Conservation (phyloP, 208 protist species). For the Trypanosomatidae sp. region DNA sequence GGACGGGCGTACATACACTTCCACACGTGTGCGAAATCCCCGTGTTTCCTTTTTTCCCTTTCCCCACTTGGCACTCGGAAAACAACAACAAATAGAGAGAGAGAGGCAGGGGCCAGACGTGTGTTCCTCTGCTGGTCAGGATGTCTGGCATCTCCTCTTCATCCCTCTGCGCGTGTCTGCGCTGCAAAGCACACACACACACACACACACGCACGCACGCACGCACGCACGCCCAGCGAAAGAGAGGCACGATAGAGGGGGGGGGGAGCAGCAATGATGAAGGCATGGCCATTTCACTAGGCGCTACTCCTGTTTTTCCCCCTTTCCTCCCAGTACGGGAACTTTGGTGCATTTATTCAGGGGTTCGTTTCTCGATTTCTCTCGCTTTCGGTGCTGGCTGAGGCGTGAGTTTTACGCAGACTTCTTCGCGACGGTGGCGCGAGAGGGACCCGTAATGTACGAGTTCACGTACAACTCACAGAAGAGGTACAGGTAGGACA, state of each 20-base stretch:
- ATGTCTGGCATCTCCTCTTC: no score
- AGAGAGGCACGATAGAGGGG: not conserved
- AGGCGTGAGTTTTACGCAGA: conserved; percentile 8
- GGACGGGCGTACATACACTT: not conserved
- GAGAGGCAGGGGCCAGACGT: not conserved
- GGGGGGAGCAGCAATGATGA: not conserved
- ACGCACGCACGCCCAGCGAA: not conserved
- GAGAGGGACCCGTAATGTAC: conserved; percentile 52
- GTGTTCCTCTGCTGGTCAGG: no score
- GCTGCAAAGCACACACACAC: not conserved
- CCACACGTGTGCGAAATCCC: not conserved
- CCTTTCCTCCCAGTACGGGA: not conserved
- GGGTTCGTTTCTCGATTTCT: not conserved
- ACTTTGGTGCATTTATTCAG: not conserved
- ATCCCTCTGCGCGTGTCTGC: no score
- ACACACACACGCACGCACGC: not conserved
- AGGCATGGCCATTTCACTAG: not conserved
- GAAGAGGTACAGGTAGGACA: conserved; percentile 92
- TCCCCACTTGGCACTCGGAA: not conserved
- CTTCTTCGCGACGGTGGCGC: conserved; percentile 27
- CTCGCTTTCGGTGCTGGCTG: no score
- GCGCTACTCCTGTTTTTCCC: not conserved
- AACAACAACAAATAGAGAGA: not conserved
- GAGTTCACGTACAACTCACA: conserved; percentile 77
- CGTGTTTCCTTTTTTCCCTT: not conserved